Evolutionary conservation across 2,329 filamentous ascomycete genomes (phyloP), one percentile per base, ranked within the genome.

Genomic region (Phyllosticta paracitricarpa): DNA sequence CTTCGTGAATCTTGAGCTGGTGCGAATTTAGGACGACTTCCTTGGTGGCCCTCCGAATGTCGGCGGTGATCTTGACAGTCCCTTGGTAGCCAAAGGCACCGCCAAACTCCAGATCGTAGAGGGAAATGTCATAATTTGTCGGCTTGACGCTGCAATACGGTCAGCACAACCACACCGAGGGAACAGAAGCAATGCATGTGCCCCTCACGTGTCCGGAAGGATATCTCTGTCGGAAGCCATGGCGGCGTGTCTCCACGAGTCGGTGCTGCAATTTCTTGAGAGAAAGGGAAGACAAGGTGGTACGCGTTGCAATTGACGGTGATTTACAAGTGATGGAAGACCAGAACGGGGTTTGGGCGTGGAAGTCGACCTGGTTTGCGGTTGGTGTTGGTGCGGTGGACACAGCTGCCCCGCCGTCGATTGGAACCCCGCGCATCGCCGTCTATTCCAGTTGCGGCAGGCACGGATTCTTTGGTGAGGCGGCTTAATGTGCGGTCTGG

Each of bases 11-110:
- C 71, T 89, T 89, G 68, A 99, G 82, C 72, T 96, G 86, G 70
- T 94, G 84, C 53, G 89, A 81, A 76, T 99, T 99, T 73, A 97
- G 79, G 52, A 89, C 84, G 64, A 99, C 85, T 67, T 91, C 83
- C 69, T 84, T 89, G 66, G 88, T 88, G 35, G 86, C 78, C 71
- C 87, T 84, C 66, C 82, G 81, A 73, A 97, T 81, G 63, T 88
- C 84, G 63, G 87, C 81, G 66, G 88, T 83, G 73, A 99, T 95
- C 66, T 84, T 88, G 65, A 97, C 89, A 22, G 82, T 85, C 66
- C 94, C 94, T 77, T 93, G 85, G 79, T 93, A 99, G 63, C 83
- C 85, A 86, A 93, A 96, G 63, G 78, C 77, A 61, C 82, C 83
- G 65, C 83, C 82, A 59, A 85, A 77, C 67, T 96, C 87, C 65